Base-by-base conservation (phyloP, 2,329 filamentous ascomycete genomes). In the Colletotrichum chlorophyti region DNA sequence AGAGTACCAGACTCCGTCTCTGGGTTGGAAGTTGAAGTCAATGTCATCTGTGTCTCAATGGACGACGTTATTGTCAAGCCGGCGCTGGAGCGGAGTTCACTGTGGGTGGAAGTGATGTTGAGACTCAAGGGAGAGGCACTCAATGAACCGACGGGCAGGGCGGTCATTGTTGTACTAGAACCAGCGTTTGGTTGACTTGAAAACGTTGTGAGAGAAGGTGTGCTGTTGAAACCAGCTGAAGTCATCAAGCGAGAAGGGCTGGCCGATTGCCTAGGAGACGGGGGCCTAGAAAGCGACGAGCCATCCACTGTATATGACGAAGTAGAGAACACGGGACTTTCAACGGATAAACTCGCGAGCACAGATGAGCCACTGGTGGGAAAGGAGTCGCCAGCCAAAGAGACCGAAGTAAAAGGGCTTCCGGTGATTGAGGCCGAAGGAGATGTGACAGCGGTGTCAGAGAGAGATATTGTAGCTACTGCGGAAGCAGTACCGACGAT, bases 1-100 rank as follows among this genome's bases (percentile, higher is more conserved):
- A 55, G 35, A 3, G 50, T 59, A 24, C 50, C 51, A 7, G 55
- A 45, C 17, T 34, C 37, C 11, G 31, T 53, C 5, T 49, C 37
- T 42, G n/a, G 29, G 6, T 15, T 10, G 2, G 27, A 24, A 7
- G 9, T 48, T 8, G 40, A 19, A 6, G 11, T 9, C 17, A 21
- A n/a, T 8, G 32, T 12, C 26, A 37, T 34, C 10, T 24, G 14
- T 14, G 15, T 51, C 6, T 6, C 27, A 26, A 14, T 51, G 5
- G 19, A 6, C 4, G 48, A 38, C 31, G 27, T 10, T 9, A 11
- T 26, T 12, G 21, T 17, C 14, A 17, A 31, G n/a, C 19, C n/a
- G 17, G 15, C 5, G 21, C 15, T 46, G 14, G 26, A 31, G 5
- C 12, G 27, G 17, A 32, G 7, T 11, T 24, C 11, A 11, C 29